Percentiles rank a stretch among this genome's conserved stretches.
Evolutionary conservation across 768 basidiomycete species (phyloP).

Genomic region (Polyporus arcularius): DNA sequence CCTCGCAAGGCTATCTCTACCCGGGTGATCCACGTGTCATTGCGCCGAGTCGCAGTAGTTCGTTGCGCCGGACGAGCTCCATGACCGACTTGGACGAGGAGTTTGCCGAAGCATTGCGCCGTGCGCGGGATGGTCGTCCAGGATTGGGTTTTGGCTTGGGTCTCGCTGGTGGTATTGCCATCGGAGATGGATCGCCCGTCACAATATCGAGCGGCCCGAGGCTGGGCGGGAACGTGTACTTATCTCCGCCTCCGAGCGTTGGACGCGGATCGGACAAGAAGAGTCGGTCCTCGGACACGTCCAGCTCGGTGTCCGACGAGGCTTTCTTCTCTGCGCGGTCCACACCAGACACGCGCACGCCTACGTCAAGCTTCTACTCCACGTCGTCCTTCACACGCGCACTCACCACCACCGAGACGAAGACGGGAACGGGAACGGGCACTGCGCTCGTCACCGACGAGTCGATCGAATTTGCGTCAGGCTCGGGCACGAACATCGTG

Average conservation of each 20-base stretch:
- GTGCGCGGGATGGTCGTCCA: slow-evolving; percentile 42
- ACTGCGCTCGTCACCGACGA: slow-evolving; percentile 40
- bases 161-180: slow-evolving; percentile 39
- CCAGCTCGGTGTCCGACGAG: slow-evolving; percentile 41
- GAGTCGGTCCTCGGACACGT: slow-evolving; percentile 26
- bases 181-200: slow-evolving; percentile 64
- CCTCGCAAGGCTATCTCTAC: slow-evolving; percentile 66
- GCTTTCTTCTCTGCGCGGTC: slow-evolving; percentile 48
- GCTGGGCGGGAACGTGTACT: slow-evolving; percentile 42
- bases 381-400: slow-evolving; percentile 32
- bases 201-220: slow-evolving; percentile 68
- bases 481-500: slow-evolving; percentile 46
- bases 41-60: slow-evolving; percentile 62
- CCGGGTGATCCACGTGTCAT: slow-evolving; percentile 76
- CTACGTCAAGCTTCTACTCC: slow-evolving; percentile 39
- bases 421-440: slow-evolving; percentile 28
- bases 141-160: slow-evolving; percentile 48
- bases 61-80: slow-evolving; percentile 65
- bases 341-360: slow-evolving; percentile 33
- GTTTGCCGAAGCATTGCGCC: slow-evolving; percentile 46
- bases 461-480: slow-evolving; percentile 40
- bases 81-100: slow-evolving; percentile 75
- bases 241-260: slow-evolving; percentile 47
- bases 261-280: slow-evolving; percentile 32
- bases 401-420: slow-evolving; percentile 27